Evolutionary conservation across 129 eudicot genomes (phyloP), one percentile per base, ranked within the genome.

Genomic region (Silybum marianum): DNA sequence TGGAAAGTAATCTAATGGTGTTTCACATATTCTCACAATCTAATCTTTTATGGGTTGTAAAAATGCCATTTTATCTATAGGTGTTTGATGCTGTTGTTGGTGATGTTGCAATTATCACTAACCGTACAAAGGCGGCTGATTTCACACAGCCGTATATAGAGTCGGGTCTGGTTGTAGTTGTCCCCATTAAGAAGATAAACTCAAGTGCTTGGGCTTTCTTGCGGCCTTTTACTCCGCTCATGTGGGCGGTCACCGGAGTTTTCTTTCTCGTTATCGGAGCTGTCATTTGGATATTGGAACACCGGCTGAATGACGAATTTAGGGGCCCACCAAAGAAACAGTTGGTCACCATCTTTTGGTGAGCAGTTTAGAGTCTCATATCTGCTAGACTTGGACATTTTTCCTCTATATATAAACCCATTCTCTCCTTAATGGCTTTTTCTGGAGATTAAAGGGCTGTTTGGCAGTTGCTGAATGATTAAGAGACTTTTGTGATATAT

Each of bases 91-190:
- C 95, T 79, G 98, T 76, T 74, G 94, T 95, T 39, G 99, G 99
- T 34, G 99, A 95, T 84, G 88, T 91, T 40, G 91, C 99, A 48
- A 95, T 95, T 40, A 88, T 91, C 63, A 93, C 91, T 1, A 90
- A 89, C 86, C 93, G 99, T 23, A 95, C 95, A 40, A 91, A 69
- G 87, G 75, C 77, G 3, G 98, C 79, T 73, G 99, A 95, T 78
- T 95, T 95, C 80, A 93, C 95, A 14, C 99, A 93, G 78, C 99
- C 99, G 5, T 93, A 93, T 80, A 85, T 87, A 70, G 98, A 91
- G 72, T 95, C 99, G 1, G 99, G 99, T 66, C 83, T 95, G 23
- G 98, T 95, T 1, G 88, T 95, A 4, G 93, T 95, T 30, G 97
- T 86, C 18, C 99, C 95, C 22, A 77, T 79, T 14, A 91, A 75